Base-by-base conservation (phyloP, 768 basidiomycete genomes). In the Naganishia vaughanmartiniae region DNA sequence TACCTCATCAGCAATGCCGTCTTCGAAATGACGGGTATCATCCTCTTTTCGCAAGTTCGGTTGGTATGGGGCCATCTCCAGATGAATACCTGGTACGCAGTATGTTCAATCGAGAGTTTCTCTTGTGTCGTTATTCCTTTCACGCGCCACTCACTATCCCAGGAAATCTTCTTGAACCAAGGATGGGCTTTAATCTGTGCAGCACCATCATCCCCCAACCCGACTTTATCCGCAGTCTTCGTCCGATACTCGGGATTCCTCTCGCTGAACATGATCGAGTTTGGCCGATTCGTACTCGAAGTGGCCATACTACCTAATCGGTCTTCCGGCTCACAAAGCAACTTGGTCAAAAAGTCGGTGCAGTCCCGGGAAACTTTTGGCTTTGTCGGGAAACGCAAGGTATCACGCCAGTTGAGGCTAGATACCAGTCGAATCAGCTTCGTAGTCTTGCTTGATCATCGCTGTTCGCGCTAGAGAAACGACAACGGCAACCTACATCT, bases 321-420 rank as follows among this genome's bases (percentile, higher is more conserved):
- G 81, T 96, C 92, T 83, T 97, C 93, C 9, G 93, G 89, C 82
- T 99, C 95, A 80, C 95, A 97, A 36, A 97, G 87, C 30, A 97
- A 85, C 74, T 88, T 88, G 76, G 89, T 86, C 87, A 98, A 91
- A 76, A 97, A 84, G 83, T 89, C 89, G 72, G 91, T 86, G 65
- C 89, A 93, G 82, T 92, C 91, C 79, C 88, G 87, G 63, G 93
- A 93, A 69, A 94, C 89, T 70, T 85, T 87, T 71, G 93, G 93
- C 72, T 88, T 87, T 31, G 87, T 81, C 6, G 94, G 93, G 82
- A 97, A 98, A 71, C 89, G 89, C 74, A 97, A 85, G 30, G 89
- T 87, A 79, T 89, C 89, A 73, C 88, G 89, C 93, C 94, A 98
- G 83, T 93, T 93, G 76, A 97, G 84, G 81, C 80, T 81, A 70